Base-by-base conservation (phyloP, 768 basidiomycete species). In the Pholiota molesta region DNA sequence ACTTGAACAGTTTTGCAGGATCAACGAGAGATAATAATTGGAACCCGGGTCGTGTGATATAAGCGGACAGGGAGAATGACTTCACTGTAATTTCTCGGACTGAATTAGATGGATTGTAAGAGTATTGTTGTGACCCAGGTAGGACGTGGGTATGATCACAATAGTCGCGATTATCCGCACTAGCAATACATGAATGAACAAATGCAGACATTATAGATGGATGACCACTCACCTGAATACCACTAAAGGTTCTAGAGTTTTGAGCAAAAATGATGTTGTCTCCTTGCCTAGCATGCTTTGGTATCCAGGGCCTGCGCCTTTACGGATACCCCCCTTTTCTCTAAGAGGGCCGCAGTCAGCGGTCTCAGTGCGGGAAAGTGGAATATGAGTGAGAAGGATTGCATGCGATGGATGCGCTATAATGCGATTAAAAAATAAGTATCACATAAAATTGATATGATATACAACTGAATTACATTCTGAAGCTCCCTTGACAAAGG, bases 101-200 rank as follows among this genome's bases (percentile, higher is more conserved):
- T 2, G 69, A 61, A 64, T 63, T 64, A 16, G 59, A 56, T 37
- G 69, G 62, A 62, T 66, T 62, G 59, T 66, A 39, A 59, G 69
- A 39, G 66, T 63, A 66, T 3, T 73, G 69, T 9, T 77, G 65
- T 35, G 75, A 75, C 55, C 55, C 62, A 54, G 64, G 66, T 47
- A 67, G 44, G 31, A 65, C 62, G 72, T 92, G 91, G 23, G 74
- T 75, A 68, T 89, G 82, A 66, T 94, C 92, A 69, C 95, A 98
- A 68, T 92, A 92, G 74, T 97, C 95, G 54, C 93, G 91, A 73
- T 97, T 92, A 74, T 98, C 94, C 6, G 89, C 95, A 69, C 92
- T 92, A 64, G 9, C 19, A 40, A 49, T 19, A 21, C 9, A n/a
- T 44, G 0, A 21, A 21, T 44, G 7, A 44, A 19, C 7, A 44